Evolutionary conservation across 129 eudicot genomes (phyloP).

Genomic region (Tanacetum coccineum): DNA sequence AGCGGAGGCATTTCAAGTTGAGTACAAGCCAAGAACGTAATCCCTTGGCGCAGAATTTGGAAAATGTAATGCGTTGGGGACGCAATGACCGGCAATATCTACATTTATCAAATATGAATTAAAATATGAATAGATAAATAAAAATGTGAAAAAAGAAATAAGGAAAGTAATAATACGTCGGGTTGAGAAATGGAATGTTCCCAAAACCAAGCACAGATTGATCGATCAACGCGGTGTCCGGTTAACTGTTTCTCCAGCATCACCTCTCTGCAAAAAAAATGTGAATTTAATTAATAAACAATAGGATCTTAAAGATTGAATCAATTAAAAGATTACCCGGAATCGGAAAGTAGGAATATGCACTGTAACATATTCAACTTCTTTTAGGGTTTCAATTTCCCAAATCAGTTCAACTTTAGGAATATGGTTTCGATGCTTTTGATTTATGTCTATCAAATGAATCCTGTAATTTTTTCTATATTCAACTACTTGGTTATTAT

Average conservation of each 20-base stretch:
- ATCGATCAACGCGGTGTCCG: slow-evolving; percentile 90
- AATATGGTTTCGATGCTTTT: no score
- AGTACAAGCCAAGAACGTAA: slow-evolving; percentile 89
- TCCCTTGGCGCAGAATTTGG: slow-evolving; percentile 83
- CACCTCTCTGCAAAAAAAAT: slow-evolving; percentile 56
- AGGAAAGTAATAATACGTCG: slow-evolving; percentile 33
- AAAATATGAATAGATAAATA: background rate
- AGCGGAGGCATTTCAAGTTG: slow-evolving; percentile 99
- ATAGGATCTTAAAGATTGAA: background rate
- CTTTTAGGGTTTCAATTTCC: slow-evolving; percentile 3
- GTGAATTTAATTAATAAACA: no score
- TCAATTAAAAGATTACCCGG: slow-evolving; percentile 42
- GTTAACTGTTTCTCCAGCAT: slow-evolving; percentile 91
- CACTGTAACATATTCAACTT: slow-evolving; percentile 71
- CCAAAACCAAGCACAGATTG: slow-evolving; percentile 97
- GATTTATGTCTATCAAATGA: no score
- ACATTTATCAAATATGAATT: no score
- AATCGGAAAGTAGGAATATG: slow-evolving; percentile 88
- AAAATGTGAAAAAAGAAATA: background rate
- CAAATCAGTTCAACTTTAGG: no score
- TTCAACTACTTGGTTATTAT: no score
- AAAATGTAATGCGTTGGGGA: slow-evolving; percentile 97
- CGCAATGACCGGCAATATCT: slow-evolving; percentile 85
- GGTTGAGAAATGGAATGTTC: slow-evolving; percentile 79
- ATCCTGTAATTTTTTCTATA: no score